These are phyloP conservation scores for Nyssa sinensis DNA, from an alignment of 148 eudicot species.

Conservation along the genomic window DNA sequence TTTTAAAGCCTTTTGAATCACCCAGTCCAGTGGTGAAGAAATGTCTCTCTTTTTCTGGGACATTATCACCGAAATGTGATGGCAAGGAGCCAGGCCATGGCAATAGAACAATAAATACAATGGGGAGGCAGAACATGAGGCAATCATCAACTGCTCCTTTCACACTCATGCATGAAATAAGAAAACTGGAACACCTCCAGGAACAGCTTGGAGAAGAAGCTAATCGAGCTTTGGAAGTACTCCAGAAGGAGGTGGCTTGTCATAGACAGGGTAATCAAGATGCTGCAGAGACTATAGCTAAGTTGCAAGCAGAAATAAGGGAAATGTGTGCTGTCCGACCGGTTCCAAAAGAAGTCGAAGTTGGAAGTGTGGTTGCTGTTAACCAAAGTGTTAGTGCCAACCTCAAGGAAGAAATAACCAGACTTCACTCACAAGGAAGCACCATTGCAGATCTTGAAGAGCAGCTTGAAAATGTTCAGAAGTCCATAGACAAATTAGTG, in stretches of 20 bases:
- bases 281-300: conserved; percentile 94
- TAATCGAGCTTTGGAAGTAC: conserved; percentile 85
- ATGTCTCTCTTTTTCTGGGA: conserved; percentile 75
- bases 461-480: conserved; percentile 93
- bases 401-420: conserved; percentile 90
- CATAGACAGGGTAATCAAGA: conserved; percentile 95
- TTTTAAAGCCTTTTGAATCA: conserved; percentile 39
- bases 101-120: conserved; percentile 45
- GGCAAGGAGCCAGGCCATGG: conserved; percentile 43
- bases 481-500: conserved; percentile 81
- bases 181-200: conserved; percentile 93
- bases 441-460: conserved; percentile 84
- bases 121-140: conserved; percentile 64
- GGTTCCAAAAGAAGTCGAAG: conserved; percentile 47
- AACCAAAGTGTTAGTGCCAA: conserved; percentile 87
- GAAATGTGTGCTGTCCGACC: conserved; percentile 62
- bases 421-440: conserved; percentile 92
- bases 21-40: conserved; percentile 62
- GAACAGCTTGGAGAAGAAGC: conserved; percentile 98
- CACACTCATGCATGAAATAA: conserved; percentile 86
- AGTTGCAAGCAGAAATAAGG: conserved; percentile 80
- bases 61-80: conserved; percentile 41
- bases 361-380: conserved; percentile 43
- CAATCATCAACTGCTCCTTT: conserved; percentile 92
- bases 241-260: conserved; percentile 89